Evolutionary conservation across 1,284 basidiomycete species (phyloP), one percentile per base, ranked within the genome.

Genomic region (Cryptococcus sp.): DNA sequence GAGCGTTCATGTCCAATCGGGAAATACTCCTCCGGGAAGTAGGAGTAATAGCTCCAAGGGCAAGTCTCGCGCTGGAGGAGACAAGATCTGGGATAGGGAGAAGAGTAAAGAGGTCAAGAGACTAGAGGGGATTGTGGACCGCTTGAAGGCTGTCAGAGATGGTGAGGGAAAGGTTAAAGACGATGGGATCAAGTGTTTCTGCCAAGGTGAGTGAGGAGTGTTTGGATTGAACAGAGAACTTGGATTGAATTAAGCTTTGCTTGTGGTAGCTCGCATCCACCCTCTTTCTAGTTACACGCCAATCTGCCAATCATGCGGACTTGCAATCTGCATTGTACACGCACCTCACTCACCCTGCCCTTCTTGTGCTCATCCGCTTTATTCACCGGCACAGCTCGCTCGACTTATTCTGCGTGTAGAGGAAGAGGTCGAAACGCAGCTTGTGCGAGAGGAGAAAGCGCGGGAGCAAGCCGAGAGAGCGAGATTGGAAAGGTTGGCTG

Each of bases 321-420:
- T 80, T 10, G 67, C 76, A 20, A 60, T 79, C 45, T 80, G 79
- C 61, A 22, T 52, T 5, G 53, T 79, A 25, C 79, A 80, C 44
- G 59, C 67, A 0, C 64, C 76, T 16, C 70, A 77, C 47, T 69
- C 69, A 19, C 72, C 77, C 11, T 80, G 79, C 59, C 79, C 79
- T 16, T 79, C 78, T n/a, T 80, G 79, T 58, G 58, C 50, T 3
- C 61, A 66, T 10, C 57, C 65, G 1, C 68, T 76, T 5, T 61
- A 76, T 34, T 62, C 68, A 4, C 68, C 75, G 10, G 64, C 74
- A 16, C 65, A 69, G n/a, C 67, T 75, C 29, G 63, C 72, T 7
- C 70, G 75, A 5, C 69, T 77, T 8, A 63, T 77, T 51, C 56
- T 67, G 10, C 63, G 69, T 6, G 46, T 78, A 3, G 64, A 75